These are phyloP conservation scores for Hanseniaspora meyeri DNA, from an alignment of 805 yeast genomes.

Conservation along the genomic window DNA sequence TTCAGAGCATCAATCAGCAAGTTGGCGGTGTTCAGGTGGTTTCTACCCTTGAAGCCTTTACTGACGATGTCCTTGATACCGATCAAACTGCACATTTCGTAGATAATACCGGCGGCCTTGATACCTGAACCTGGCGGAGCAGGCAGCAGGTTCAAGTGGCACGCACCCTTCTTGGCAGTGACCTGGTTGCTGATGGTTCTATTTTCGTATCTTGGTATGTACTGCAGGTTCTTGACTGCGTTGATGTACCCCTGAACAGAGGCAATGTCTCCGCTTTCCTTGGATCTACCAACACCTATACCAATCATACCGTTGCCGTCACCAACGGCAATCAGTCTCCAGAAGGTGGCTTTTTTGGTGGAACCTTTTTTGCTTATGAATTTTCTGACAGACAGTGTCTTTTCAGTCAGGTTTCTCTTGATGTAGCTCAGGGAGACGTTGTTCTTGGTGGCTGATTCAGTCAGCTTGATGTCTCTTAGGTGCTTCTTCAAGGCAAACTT, in stretches of 20 bases:
- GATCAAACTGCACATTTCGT: conserved; percentile 81
- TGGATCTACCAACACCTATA: conserved; percentile 88
- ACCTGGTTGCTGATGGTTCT: conserved; percentile 82
- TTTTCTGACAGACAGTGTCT: conserved; percentile 59
- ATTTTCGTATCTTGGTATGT: conserved; percentile 77
- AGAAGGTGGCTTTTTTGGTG: conserved; percentile 76
- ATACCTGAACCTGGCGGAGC: conserved; percentile 91
- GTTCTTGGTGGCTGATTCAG: conserved; percentile 41
- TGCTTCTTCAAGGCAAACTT: conserved; percentile 1
- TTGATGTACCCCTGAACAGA: conserved; percentile 80
- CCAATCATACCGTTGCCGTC: conserved; percentile 90
- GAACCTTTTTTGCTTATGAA: conserved; percentile 86
- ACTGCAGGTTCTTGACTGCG: conserved; percentile 73
- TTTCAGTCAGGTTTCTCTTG: conserved; percentile 41
- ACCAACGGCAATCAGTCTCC: conserved; percentile 80
- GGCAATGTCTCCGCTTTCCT: conserved; percentile 48
- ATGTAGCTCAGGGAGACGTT: conserved; percentile 56
- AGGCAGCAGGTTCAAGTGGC: conserved; percentile 64
- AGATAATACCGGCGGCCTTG: conserved; percentile 79
- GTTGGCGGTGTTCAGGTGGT: conserved; percentile 87
- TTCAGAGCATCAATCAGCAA: conserved; percentile 73
- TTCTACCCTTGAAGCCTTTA: conserved; percentile 83
- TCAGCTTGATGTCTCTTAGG: conserved; percentile 35
- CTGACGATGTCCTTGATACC: conserved; percentile 91
- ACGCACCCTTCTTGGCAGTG: conserved; percentile 76